A percentile compares a stretch with the other conserved stretches of the same genome.
These are phyloP conservation scores for Phaseolus lunatus DNA, from an alignment of 306 rosid genomes.

Conservation along the genomic window DNA sequence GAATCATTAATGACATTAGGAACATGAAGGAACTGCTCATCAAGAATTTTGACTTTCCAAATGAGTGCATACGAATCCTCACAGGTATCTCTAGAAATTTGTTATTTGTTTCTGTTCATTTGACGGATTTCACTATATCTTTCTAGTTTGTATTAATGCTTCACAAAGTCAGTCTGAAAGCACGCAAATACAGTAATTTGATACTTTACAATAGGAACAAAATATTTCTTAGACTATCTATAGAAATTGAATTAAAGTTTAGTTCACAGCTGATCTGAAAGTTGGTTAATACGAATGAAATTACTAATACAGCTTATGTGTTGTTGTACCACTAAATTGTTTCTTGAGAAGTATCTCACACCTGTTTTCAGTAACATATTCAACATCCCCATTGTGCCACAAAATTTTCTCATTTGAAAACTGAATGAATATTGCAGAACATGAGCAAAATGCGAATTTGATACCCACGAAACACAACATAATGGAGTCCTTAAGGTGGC, in stretches of 20 bases:
- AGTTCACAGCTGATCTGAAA: neutral
- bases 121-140: neutral
- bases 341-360: neutral
- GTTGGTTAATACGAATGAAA: neutral
- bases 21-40: constrained; percentile 65
- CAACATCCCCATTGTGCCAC: neutral
- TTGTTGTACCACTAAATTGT: neutral
- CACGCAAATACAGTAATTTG: neutral
- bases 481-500: constrained; percentile 68
- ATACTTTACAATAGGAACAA: no score
- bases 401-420: constrained; percentile 8
- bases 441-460: constrained; percentile 31
- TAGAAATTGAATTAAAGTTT: neutral
- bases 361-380: neutral
- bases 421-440: constrained; percentile 50
- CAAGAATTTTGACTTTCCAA: constrained; percentile 51
- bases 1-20: constrained; percentile 68
- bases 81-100: constrained; percentile 61
- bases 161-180: neutral
- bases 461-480: constrained; percentile 79
- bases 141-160: neutral
- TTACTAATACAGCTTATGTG: neutral
- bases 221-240: neutral
- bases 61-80: constrained; percentile 62
- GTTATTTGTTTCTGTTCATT: constrained; percentile 1